Base-by-base conservation (phyloP, 495 filamentous ascomycete species). In the Hypoxylon crocopeplum region DNA sequence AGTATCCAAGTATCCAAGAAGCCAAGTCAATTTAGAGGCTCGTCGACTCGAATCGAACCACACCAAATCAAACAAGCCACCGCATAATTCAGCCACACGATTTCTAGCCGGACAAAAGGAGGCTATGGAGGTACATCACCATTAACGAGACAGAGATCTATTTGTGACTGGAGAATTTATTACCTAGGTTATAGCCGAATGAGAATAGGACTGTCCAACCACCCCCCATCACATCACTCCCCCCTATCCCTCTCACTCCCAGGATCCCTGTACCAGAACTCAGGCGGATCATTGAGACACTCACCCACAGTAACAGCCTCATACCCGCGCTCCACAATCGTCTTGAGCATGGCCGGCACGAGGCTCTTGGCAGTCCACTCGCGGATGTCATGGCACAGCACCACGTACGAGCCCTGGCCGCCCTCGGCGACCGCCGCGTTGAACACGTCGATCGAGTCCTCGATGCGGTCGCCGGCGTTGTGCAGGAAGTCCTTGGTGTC, bases 401-500 rank as follows among this genome's bases (percentile, higher is more conserved):
- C 46, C 16, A 72, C 55, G 5, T 57, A 61, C 20, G 59, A 49
- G 16, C 74, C 75, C 0, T 71, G 61, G 32, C 75, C 66, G 48
- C 59, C 75, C 22, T 72, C 69, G 5, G 13, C n/a, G 1, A 73
- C 8, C 5, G 58, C 51, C 2, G 42, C 17, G 11, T 68, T 47
- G 19, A 80, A 66, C 13, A 81, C 79, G 38, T 82, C 76, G 64
- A 86, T 82, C 36, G 82, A 83, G 6, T 64, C 73, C 51, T 84
- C 75, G 58, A 86, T 85, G 15, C 72, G 60, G 1, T 71, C 67
- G 2, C 79, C 78, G 24, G 72, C 71, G 39, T 80, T 78, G 48
- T 87, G 78, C 42, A 78, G 71, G 66, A 83, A 89, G 71, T 89
- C 87, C n/a, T 83, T 76, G 1, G 87, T 89, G 68, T 91, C 87